phyloP scores from a whole-genome alignment of 345 rosid species.

The Citropsis articulata region DNA sequence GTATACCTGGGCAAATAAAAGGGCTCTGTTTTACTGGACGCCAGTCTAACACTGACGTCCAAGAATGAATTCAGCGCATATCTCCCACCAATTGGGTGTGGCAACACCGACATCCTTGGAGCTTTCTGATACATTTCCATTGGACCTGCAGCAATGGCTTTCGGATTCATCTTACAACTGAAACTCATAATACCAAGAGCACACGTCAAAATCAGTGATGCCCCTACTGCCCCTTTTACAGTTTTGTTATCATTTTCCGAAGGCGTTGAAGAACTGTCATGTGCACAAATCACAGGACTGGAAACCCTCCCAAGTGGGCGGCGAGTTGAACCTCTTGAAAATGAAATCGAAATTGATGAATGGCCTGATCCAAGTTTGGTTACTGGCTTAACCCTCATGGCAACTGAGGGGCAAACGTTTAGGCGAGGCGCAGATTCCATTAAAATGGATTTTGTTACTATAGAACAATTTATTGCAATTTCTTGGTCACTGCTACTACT shows the following conservation, averaged over 20 bases:
- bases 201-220: conserved; percentile 47
- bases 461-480: not conserved
- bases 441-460: not conserved
- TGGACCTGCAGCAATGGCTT: conserved; percentile 43
- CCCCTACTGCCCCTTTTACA: conserved; percentile 23
- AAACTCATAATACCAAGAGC: conserved; percentile 42
- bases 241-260: conserved; percentile 1
- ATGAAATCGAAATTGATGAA: not conserved
- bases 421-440: conserved; percentile 39
- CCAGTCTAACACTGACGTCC: conserved; percentile 40
- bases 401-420: conserved; percentile 23
- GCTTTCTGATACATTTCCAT: conserved; percentile 42
- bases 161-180: conserved; percentile 29
- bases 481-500: no score
- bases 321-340: conserved; percentile 1
- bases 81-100: conserved; percentile 35
- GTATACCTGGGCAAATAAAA: conserved; percentile 6
- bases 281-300: conserved; percentile 16
- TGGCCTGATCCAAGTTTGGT: conserved; percentile 17
- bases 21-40: conserved; percentile 34
- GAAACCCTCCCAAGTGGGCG: conserved; percentile 4
- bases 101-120: conserved; percentile 4
- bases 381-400: conserved; percentile 6
- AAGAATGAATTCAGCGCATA: conserved; percentile 53
- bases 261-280: conserved; percentile 17